A percentile compares a stretch with the other conserved stretches of the same genome.
These are phyloP conservation scores for Athelia sp. DNA, from an alignment of 1,284 basidiomycete genomes.

Conservation along the genomic window DNA sequence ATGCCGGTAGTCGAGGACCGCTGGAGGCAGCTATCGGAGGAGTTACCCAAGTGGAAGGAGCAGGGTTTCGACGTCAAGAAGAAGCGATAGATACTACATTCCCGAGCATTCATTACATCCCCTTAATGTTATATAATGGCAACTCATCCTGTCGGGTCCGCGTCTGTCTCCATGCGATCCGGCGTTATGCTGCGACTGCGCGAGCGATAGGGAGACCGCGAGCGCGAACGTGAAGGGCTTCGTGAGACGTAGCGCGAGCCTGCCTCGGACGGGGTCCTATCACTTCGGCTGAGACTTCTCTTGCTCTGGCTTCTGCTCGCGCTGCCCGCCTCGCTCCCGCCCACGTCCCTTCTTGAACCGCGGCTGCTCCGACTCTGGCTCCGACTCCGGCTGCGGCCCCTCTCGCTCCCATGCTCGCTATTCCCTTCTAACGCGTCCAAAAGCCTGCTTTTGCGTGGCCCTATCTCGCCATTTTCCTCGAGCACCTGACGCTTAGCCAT, in stretches of 20 bases:
- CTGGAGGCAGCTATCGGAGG: conserved; percentile 59
- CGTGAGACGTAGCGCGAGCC: conserved; percentile 59
- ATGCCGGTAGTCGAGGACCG: conserved; percentile 64
- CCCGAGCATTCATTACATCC: neutral
- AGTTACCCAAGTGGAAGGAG: conserved; percentile 56
- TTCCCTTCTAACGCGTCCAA: conserved; percentile 79
- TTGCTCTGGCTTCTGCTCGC: conserved; percentile 19
- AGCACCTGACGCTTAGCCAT: conserved; percentile 82
- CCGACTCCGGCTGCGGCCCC: conserved; percentile 26
- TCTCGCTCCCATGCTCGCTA: conserved; percentile 41
- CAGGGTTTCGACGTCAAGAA: conserved; percentile 50
- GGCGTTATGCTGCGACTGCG: conserved; percentile 58
- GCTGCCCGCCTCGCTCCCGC: conserved; percentile 17
- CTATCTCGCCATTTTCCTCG: conserved; percentile 89
- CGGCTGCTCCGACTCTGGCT: conserved; percentile 20
- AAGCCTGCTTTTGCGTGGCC: conserved; percentile 75
- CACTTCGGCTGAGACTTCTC: conserved; percentile 11
- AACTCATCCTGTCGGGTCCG: conserved; percentile 7
- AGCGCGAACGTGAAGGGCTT: conserved; percentile 48
- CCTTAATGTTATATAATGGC: neutral
- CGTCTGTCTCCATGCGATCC: conserved; percentile 43
- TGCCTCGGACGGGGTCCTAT: conserved; percentile 36
- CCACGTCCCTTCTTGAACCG: conserved; percentile 8
- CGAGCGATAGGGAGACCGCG: conserved; percentile 39
- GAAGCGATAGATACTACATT: conserved; percentile 4